Evolutionary conservation across 768 basidiomycete species (phyloP), one percentile per base, ranked within the genome.

Genomic region (Zangia roseola): DNA sequence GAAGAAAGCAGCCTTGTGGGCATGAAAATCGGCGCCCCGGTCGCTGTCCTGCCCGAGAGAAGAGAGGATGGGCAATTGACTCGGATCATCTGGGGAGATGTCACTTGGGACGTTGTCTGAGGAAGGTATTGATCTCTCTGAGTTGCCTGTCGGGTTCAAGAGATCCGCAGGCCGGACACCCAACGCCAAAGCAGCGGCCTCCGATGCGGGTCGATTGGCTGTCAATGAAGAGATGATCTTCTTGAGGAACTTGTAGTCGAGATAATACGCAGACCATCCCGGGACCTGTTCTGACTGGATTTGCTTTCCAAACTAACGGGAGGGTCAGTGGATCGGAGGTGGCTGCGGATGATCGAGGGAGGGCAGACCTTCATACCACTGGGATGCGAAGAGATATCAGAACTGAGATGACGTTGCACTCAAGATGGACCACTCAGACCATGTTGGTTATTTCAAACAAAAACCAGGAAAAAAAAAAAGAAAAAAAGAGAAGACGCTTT

Each of bases 161-260:
- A 77, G 69, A 65, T 81, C 81, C 45, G 76, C 72, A 20, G 89
- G 89, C 57, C 90, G 85, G 57, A 89, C 74, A 45, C 91, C 91
- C 41, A 88, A 74, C 12, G 91, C 91, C 45, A 97, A 74, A 20
- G 90, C 82, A 26, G 91, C 91, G 20, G 91, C 91, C 68, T 97
- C 93, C 8, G 91, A 86, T 40, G 89, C 90, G 7, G 93, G 91
- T 50, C 91, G 83, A 67, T 93, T 90, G 25, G 90, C 87, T 43
- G 85, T 84, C 53, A 97, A 81, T 13, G 94, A 97, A 52, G 94
- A 95, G 61, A 99, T 94, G 62, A 98, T 97, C 80, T 98, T 93
- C 74, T 97, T 97, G 67, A 97, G 79, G 61, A 88, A 88, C 76
- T 99, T 99, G 81, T 99, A 99, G 73, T 98, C 94, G 51, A 97